A percentile compares a stretch with the other conserved stretches of the same genome.
phyloP scores from a whole-genome alignment of 2,329 filamentous ascomycete species.

The Apiospora phragmitis region DNA sequence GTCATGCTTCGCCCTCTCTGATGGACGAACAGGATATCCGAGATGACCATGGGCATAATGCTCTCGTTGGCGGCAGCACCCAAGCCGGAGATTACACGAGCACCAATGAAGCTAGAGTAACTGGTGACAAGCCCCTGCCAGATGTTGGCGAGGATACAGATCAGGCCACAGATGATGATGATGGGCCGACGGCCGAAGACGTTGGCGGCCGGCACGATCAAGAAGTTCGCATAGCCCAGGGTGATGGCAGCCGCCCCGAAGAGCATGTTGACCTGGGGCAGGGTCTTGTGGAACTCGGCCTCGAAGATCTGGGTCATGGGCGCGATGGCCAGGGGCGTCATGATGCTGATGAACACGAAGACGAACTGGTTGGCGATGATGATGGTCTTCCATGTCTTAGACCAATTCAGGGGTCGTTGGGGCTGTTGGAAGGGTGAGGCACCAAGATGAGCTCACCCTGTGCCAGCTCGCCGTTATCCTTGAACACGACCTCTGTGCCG shows the following conservation, averaged over 20 bases:
- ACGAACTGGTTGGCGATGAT: slow-evolving; percentile 34
- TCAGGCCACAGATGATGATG: slow-evolving; percentile 30
- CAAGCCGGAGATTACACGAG: slow-evolving; percentile 31
- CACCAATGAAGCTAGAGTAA: slow-evolving; percentile 32
- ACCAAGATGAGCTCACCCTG: slow-evolving; percentile 23
- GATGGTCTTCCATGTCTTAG: slow-evolving; percentile 29
- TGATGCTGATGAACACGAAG: slow-evolving; percentile 36
- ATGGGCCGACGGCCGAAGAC: slow-evolving; percentile 34
- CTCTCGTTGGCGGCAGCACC: slow-evolving; percentile 34
- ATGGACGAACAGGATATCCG: slow-evolving; percentile 33
- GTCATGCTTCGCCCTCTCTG: slow-evolving; percentile 30
- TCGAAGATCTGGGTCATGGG: slow-evolving; percentile 37
- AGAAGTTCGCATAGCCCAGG: slow-evolving; percentile 35
- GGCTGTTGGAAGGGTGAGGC: slow-evolving; percentile 23
- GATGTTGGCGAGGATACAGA: slow-evolving; percentile 32
- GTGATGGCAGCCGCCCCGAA: slow-evolving; percentile 34
- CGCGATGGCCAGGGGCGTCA: slow-evolving; percentile 36
- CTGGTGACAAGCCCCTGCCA: slow-evolving; percentile 33
- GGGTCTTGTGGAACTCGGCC: slow-evolving; percentile 32
- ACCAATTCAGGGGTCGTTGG: slow-evolving; percentile 35
- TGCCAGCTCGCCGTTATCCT: background rate
- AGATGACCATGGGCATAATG: slow-evolving; percentile 36
- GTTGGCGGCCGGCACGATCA: slow-evolving; percentile 33
- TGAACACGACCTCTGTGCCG: slow-evolving; percentile 16
- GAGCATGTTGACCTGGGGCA: slow-evolving; percentile 35